Base-by-base conservation (phyloP, 305 asterid genomes). In the Petunia hybrid region DNA sequence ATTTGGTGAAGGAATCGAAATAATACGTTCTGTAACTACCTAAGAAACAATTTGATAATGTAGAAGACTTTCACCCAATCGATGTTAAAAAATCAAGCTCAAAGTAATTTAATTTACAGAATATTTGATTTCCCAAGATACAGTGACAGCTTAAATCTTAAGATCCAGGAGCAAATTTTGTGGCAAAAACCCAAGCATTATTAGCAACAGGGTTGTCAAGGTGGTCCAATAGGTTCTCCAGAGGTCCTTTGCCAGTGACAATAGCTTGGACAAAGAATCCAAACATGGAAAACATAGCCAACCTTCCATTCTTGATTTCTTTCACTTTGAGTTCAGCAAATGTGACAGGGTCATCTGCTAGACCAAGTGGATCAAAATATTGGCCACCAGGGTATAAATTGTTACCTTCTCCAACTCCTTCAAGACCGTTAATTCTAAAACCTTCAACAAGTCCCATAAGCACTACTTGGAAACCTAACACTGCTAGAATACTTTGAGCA, bases 391-490 rank as follows among this genome's bases (percentile, higher is more conserved):
- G 85, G 78, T 82, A 82, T 38, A 82, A 60, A 1, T 82, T 39
- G 22, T 82, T 76, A 57, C 85, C 85, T 16, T 82, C 85, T 65
- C 85, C 85, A 3, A 76, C 85, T 4, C 81, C 85, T 6, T 42
- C 43, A 71, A 71, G 78, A 31, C 78, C 78, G 0, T 71, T 71
- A 8, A 80, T 73, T 70, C 83, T 79, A 3, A 57, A 80, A 31
- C 91, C 88, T 78, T 88, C 89, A 2, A 88, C 90, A 4, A 85
- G 87, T 65, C 92, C 92, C 90, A 87, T 89, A 8, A 89, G 82
- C 36, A 89, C 81, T 41, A 89, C 92, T 73, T 89, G 92, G 78
- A 82, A 74, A 14, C 87, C 90, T 61, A 87, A 85, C 60, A 87
- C 87, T 8, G 89, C 90, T 6, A 87, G 85, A 56, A 87, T 87